Base-by-base conservation (phyloP, 106 monocot genomes). In the Dioscorea zingiberensis region DNA sequence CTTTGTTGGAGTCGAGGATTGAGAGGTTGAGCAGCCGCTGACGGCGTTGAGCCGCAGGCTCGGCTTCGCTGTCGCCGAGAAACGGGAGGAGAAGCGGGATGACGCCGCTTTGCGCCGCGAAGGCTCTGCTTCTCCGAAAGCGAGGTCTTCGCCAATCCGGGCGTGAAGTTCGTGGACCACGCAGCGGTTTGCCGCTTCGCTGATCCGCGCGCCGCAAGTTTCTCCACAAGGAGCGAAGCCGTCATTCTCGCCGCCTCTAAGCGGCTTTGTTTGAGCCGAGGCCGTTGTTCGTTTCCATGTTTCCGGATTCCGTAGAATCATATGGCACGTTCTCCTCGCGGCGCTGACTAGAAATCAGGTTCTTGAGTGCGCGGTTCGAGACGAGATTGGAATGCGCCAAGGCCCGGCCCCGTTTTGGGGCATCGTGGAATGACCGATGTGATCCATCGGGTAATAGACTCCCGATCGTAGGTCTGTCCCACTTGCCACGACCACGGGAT, bases 391-490 rank as follows among this genome's bases (percentile, higher is more conserved):
- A 19, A 55, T 80, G 62, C 29, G 72, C 32, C 3, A 94, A 71
- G 9, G 59, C 27, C 77, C 90, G 89, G n/a, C 18, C 87, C 94
- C 2, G 89, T 79, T 44, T 87, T 90, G 54, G 94, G 94, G 27
- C 90, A 94, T n/a, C 17, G 94, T 94, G 44, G 74, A 61, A 66
- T 85, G 83, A 22, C 87, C 94, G 94, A 79, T 16, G 69, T 60
- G 60, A 94, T 80, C 94, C 94, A 94, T 9, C 60, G 58, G 48
- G 32, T 49, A 67, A 94, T 94, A n/a, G 87, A 87, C 21, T 77
- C 84, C 8, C 84, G 74, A 62, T 94, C 94, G 74, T 90, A 94
- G 4, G 90, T 90, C 90, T 94, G 94, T 2, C 94, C n/a, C 94
- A 67, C 78, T 94, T 0, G 87, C 74, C 29, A 78, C 86, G 44